Evolutionary conservation across 129 eudicot genomes (phyloP), one percentile per base, ranked within the genome.

Genomic region (Ambrosia trifida): DNA sequence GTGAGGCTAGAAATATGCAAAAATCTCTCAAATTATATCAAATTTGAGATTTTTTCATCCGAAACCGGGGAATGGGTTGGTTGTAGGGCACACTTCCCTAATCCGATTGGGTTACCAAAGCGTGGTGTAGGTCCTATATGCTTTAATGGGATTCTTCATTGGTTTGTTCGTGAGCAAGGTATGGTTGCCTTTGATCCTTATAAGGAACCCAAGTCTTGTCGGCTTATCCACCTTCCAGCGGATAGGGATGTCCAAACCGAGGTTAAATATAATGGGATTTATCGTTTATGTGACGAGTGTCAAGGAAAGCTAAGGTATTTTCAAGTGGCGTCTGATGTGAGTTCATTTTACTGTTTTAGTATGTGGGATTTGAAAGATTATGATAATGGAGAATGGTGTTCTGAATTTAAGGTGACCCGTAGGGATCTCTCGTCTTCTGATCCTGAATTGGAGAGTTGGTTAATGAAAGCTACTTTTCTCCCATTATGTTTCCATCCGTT

Each of bases 181-280:
- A 79, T 83, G 84, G 84, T 79, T 12, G 87, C 84, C 5, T 83
- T 76, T 56, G 83, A 83, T 64, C 87, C 87, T 12, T 45, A 72
- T 8, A 69, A 47, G 41, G 73, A 75, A 53, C 72, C 38, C 3
- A 71, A 79, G 0, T 41, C 17, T 0, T 83, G 81, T 44, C 78
- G 77, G 7, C 36, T 83, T 50, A 76, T 79, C 11, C 71, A 38
- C 7, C 76, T 79, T 30, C 84, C 87, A 0, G 74, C 47, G 5
- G 84, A 70, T 11, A 72, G 82, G 33, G 79, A 79, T 54, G 38
- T 43, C 14, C 82, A 72, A 24, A 72, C 7, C 47, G 82, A 79
- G 60, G 63, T 62, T 52, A 47, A 56, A 14, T 11, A 79, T 10
- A 84, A 83, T 8, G 84, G 82, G 30, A 62, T 83, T 56, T 83